Evolutionary conservation across 176 grass and related monocot species (phyloP), one percentile per base, ranked within the genome.

Genomic region (Oryza australiensis): DNA sequence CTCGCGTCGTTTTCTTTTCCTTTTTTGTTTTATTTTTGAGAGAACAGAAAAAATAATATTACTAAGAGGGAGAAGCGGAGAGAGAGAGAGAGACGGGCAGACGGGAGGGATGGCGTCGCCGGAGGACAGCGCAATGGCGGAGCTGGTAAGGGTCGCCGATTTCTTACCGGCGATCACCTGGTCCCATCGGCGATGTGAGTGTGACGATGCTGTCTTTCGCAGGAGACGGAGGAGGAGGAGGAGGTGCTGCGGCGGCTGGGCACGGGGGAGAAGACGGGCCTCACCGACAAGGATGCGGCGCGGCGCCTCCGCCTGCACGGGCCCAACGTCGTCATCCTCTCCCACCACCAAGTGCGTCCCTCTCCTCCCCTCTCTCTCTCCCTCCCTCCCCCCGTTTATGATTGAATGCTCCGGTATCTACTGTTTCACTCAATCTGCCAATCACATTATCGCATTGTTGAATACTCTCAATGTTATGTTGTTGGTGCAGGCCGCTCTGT

Each of bases 201-300:
- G 42, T 78, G 74, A 79, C 16, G 26, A 0, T 76, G 16, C 16
- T 40, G 15, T 35, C 9, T 12, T 14, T 14, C 37, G 81, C 40
- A 85, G 87, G 87, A 80, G 82, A 89, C 76, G 81, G 33, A 1
- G 68, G 63, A 23, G 28, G 28, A 68, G 70, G 64, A 32, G 77
- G 82, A 85, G 82, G 77, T 89, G 70, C 77, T 85, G 26, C 77
- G 72, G 18, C 82, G 82, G 63, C 76, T 88, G 12, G 87, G 30
- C 64, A 76, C 77, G 5, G 53, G 18, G 24, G 87, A 85, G 76
- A 37, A 42, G n/a, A 23, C 64, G 1, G 76, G 76, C 3, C 76
- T 89, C 82, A 75, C 76, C 38, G 48, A 28, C 9, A 28, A 28
- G n/a, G 81, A 84, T 75, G 75, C 37, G 2, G 75, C 46, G 35